Evolutionary conservation across 2,329 filamentous ascomycete genomes (phyloP).

Genomic region (Teratosphaeria epicoccoides): DNA sequence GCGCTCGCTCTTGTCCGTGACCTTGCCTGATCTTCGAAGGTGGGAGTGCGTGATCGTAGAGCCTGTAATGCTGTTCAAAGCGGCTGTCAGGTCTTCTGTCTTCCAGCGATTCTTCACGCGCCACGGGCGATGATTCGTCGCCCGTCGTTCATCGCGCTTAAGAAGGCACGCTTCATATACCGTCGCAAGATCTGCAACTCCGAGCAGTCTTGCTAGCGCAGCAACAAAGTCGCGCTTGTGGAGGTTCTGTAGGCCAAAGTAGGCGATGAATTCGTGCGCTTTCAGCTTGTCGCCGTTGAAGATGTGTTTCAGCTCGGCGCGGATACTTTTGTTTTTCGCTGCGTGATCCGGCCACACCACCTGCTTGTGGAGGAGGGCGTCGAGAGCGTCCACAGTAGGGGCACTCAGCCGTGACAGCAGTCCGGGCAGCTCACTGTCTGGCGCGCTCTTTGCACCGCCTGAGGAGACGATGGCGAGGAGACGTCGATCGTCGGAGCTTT

Average conservation of each 20-base stretch:
- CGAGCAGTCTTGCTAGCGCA: not conserved
- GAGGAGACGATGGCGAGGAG: not conserved
- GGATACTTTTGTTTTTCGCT: not conserved
- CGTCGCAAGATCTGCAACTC: not conserved
- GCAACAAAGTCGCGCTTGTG: not conserved
- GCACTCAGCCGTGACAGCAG: not conserved
- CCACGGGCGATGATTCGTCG: not conserved
- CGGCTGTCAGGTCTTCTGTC: not conserved
- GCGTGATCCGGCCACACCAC: too few species aligned
- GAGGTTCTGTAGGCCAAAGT: not conserved
- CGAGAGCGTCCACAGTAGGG: not conserved
- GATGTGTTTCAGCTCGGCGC: not conserved
- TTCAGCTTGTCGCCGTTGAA: not conserved
- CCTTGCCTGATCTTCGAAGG: not conserved
- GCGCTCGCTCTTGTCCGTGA: not conserved
- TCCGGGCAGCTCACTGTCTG: not conserved
- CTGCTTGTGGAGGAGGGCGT: not conserved
- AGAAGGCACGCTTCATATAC: not conserved
- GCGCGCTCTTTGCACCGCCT: not conserved
- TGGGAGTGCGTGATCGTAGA: not conserved
- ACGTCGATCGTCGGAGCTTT: not conserved
- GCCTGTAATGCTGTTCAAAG: not conserved
- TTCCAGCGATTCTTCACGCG: not conserved
- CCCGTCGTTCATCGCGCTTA: not conserved
- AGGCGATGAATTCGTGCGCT: not conserved